These are phyloP conservation scores for Phenoliferia sp. DNA, from an alignment of 1,284 basidiomycete species.

Conservation along the genomic window DNA sequence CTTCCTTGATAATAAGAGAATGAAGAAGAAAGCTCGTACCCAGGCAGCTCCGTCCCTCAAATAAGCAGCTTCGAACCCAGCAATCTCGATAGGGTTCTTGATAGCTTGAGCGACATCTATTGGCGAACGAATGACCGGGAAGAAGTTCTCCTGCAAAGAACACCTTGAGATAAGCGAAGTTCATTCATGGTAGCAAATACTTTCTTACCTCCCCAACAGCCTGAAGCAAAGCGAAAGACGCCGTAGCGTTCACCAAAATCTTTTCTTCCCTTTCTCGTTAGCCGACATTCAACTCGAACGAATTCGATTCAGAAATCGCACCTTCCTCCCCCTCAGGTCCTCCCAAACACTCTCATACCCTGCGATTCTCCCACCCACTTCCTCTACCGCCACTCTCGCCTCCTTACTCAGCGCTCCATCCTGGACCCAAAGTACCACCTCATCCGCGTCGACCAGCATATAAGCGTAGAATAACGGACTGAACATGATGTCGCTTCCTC, in stretches of 20 bases:
- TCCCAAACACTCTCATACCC: slow-evolving; percentile 64
- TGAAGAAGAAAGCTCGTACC: slow-evolving; percentile 46
- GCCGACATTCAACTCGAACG: background rate
- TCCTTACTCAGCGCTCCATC: slow-evolving; percentile 55
- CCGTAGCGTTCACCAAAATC: slow-evolving; percentile 10
- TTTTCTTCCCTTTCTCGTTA: too few species aligned
- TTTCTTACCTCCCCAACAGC: slow-evolving; percentile 56
- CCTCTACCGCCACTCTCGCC: slow-evolving; percentile 54
- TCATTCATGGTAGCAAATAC: too few species aligned
- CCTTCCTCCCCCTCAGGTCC: slow-evolving; percentile 1
- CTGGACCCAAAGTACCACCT: slow-evolving; percentile 47
- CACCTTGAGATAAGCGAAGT: too few species aligned
- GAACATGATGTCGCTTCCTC: slow-evolving; percentile 76
- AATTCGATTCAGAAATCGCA: background rate
- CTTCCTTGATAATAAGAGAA: background rate
- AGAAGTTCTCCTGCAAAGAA: slow-evolving; percentile 11
- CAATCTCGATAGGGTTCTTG: slow-evolving; percentile 81
- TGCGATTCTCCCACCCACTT: slow-evolving; percentile 57
- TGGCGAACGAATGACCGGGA: slow-evolving; percentile 53
- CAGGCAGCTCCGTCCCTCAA: slow-evolving; percentile 87
- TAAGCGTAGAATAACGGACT: slow-evolving; percentile 87
- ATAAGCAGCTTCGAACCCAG: slow-evolving; percentile 78
- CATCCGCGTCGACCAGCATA: slow-evolving; percentile 58
- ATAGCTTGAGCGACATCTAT: slow-evolving; percentile 79
- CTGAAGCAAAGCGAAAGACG: slow-evolving; percentile 61